These are phyloP conservation scores for Penicillium chermesinum DNA, from an alignment of 495 filamentous ascomycete species.

Conservation along the genomic window DNA sequence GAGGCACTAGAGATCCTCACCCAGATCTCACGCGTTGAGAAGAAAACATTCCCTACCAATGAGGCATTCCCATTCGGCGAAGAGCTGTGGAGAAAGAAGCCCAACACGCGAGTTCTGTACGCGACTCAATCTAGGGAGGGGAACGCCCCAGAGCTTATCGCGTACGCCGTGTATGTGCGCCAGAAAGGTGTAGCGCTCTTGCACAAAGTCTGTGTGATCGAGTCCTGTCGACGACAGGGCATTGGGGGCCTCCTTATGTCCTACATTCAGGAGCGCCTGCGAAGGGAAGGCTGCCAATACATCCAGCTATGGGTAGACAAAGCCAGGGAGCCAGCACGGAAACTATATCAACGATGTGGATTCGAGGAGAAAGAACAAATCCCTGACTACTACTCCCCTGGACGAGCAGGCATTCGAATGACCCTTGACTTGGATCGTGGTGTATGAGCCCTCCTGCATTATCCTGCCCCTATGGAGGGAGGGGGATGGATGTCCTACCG, in stretches of 20 bases:
- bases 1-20: constrained; percentile 38
- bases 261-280: constrained; percentile 42
- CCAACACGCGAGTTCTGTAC: constrained; percentile 50
- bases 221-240: constrained; percentile 48
- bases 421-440: constrained; percentile 37
- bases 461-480: no score
- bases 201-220: constrained; percentile 56
- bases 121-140: constrained; percentile 24
- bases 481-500: neutral
- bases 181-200: constrained; percentile 48
- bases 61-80: constrained; percentile 50
- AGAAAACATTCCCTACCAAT: constrained; percentile 53
- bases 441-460: constrained; percentile 20
- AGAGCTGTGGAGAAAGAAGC: constrained; percentile 50
- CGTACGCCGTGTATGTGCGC: constrained; percentile 52
- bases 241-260: constrained; percentile 48
- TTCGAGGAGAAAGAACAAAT: constrained; percentile 50
- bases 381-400: constrained; percentile 53
- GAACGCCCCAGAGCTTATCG: constrained; percentile 26
- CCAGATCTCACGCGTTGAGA: constrained; percentile 47
- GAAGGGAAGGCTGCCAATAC: constrained; percentile 48
- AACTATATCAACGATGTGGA: constrained; percentile 45
- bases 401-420: constrained; percentile 54
- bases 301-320: constrained; percentile 61
- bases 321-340: constrained; percentile 43